phyloP scores from a whole-genome alignment of 495 filamentous ascomycete species.

The Platismatia glauca region DNA sequence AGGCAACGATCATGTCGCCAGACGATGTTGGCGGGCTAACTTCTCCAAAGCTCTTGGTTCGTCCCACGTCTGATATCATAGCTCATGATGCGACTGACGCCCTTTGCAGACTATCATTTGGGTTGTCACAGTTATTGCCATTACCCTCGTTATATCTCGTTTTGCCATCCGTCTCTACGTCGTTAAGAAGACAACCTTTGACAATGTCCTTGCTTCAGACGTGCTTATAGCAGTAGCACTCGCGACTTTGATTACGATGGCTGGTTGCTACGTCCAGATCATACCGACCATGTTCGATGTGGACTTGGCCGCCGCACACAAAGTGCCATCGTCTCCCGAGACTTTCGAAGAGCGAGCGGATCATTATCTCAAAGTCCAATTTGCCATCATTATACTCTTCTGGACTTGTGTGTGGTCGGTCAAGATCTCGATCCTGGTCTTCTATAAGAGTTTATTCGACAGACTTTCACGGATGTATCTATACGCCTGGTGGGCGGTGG shows the following conservation, averaged over 20 bases:
- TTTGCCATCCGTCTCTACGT: constrained; percentile 10
- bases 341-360: constrained; percentile 2
- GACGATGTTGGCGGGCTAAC: constrained; percentile 8
- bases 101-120: constrained; percentile 14
- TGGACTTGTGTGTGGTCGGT: constrained; percentile 41
- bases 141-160: constrained; percentile 16
- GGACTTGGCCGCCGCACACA: constrained; percentile 1
- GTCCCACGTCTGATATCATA: not conserved
- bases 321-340: not conserved
- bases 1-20: not conserved
- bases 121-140: constrained; percentile 15
- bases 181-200: constrained; percentile 3
- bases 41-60: constrained; percentile 4
- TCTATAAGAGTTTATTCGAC: constrained; percentile 34
- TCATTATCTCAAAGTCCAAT: constrained; percentile 22
- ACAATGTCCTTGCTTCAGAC: constrained; percentile 11
- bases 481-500: constrained; percentile 33
- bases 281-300: constrained; percentile 17
- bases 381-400: constrained; percentile 36
- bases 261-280: constrained; percentile 11
- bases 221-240: constrained; percentile 10
- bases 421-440: constrained; percentile 37
- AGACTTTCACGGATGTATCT: constrained; percentile 25
- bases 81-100: not conserved
- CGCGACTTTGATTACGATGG: constrained; percentile 11